Base-by-base conservation (phyloP, 2,329 filamentous ascomycete genomes). In the Aspergillus clavatus region DNA sequence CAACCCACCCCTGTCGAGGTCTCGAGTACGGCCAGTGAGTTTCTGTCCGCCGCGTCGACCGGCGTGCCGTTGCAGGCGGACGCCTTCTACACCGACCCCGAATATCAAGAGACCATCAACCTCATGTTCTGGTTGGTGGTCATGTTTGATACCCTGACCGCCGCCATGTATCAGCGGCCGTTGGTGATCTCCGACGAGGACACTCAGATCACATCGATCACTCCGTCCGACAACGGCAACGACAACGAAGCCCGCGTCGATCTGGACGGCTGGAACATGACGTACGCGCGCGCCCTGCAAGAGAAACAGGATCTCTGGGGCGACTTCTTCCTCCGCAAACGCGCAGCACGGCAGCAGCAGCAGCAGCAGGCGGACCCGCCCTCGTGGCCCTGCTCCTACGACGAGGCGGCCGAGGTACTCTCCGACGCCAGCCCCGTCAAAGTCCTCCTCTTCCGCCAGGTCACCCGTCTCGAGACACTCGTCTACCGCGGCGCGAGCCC, bases 81-180 rank as follows among this genome's bases (percentile, higher is more conserved):
- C 28, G 44, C 54, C 1, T 39, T 59, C 19, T 43, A 57, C 4
- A 21, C 46, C 7, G 53, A 39, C 19, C 38, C 47, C 1, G 62
- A 68, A 14, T 63, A 74, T 58, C 61, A 63, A 14, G 63, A 70
- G 8, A 80, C 79, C 0, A 66, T 81, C 21, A 70, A 75, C 10
- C 61, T 81, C 8, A 55, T 81, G 2, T 81, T 77, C 54, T 82
- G 79, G 79, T 63, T 82, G 12, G 75, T 74, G 0, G 66, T 80
- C 37, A 81, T 81, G 78, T 77, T 79, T 38, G 78, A 81, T 53
- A 81, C 78, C 0, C 60, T 80, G 7, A 78, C 75, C 0, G 72
- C 78, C 0, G 76, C 76, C 1, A 77, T 81, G 68, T 70, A 75
- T 40, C 66, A 71, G 40, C 69, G 71, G 1, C 69, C 72, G 3